Evolutionary conservation across 2,329 filamentous ascomycete genomes (phyloP), one percentile per base, ranked within the genome.

Genomic region (Monilinia polystroma): DNA sequence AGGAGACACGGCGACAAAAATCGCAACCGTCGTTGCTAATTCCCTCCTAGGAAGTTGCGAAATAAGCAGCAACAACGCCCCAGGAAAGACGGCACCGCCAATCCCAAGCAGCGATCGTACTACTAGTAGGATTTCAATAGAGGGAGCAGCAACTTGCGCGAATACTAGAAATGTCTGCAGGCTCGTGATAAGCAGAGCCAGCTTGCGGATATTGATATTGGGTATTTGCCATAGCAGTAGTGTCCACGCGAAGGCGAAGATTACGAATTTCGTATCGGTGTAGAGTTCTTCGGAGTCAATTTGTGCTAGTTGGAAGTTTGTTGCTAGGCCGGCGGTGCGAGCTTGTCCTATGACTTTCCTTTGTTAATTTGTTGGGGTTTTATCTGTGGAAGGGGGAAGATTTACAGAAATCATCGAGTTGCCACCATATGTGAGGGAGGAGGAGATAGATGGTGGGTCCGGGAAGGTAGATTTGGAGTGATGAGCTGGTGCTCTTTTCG

Each of bases 221-320:
- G 20, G 6, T 55, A 55, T n/a, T 16, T 55, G 32, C 53, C 53
- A 55, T 55, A 55, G 32, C 6, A n/a, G 20, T 16, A 55, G 29
- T 38, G n/a, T 20, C 53, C 53, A 55, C 4, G 53, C 53, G 53
- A 38, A 35, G 35, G 53, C 53, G 35, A 55, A 55, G 20, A n/a
- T 32, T 23, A 38, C 10, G 20, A 38, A n/a, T 38, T 55, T 55
- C 10, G 53, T 38, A 35, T 55, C 29, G 18, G 29, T 38, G 32
- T 38, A 38, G 12, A 55, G n/a, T n/a, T 55, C 29, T 55, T 55
- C 53, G 20, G 53, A 55, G n/a, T 55, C 53, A 4, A 38, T 55
- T 35, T 55, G 53, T 18, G 29, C 29, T n/a, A 55, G 32, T 38
- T 55, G n/a, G 18, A 38, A 55, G 32, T 38, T 11, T 4, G 32